These are phyloP conservation scores for Globisporangium echinulatum DNA, from an alignment of 352 stramenopile species.

Conservation along the genomic window DNA sequence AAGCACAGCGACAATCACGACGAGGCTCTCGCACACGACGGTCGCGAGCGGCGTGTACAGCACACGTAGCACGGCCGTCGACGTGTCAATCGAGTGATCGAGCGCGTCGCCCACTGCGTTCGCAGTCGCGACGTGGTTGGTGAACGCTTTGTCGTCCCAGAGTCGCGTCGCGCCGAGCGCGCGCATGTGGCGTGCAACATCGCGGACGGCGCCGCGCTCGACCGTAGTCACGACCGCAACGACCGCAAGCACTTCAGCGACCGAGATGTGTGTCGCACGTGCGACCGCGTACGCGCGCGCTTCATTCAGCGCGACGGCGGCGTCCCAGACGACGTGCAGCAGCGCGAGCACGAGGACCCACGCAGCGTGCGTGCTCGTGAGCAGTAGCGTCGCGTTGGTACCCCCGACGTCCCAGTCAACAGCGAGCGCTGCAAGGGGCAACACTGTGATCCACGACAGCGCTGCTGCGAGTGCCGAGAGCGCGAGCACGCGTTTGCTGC, in stretches of 20 bases:
- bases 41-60: constrained; percentile 28
- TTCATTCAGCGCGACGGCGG: constrained; percentile 25
- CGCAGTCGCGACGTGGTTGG: constrained; percentile 18
- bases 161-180: constrained; percentile 29
- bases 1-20: constrained; percentile 1
- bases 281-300: constrained; percentile 31
- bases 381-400: constrained; percentile 18
- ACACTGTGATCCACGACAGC: constrained; percentile 42
- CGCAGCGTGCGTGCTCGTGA: constrained; percentile 25
- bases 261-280: constrained; percentile 32
- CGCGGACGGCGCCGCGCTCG: constrained; percentile 21
- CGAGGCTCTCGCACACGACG: constrained; percentile 26
- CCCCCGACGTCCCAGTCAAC: constrained; percentile 22
- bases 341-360: constrained; percentile 46
- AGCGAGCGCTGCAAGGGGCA: constrained; percentile 44
- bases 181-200: constrained; percentile 24
- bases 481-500: constrained; percentile 25
- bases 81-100: constrained; percentile 30
- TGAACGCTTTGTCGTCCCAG: constrained; percentile 28
- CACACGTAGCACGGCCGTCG: constrained; percentile 13
- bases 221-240: constrained; percentile 18
- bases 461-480: constrained; percentile 37
- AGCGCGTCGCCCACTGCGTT: constrained; percentile 53
- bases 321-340: constrained; percentile 30
- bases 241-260: constrained; percentile 29